Base-by-base conservation (phyloP, 2,329 filamentous ascomycete species). In the Drechmeria coniospora region DNA sequence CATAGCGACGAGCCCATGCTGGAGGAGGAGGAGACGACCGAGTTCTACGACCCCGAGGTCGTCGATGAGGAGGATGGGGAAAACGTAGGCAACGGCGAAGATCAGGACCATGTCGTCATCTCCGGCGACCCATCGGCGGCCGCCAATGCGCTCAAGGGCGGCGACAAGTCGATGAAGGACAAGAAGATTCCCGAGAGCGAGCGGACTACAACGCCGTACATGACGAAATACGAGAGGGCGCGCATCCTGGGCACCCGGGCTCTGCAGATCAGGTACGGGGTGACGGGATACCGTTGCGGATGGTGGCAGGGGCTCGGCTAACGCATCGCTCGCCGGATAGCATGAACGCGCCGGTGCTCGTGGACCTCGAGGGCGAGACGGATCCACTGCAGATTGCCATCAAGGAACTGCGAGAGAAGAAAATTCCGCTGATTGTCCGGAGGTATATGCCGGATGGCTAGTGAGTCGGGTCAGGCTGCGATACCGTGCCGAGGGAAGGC, bases 201-300 rank as follows among this genome's bases (percentile, higher is more conserved):
- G 57, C 74, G 90, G 44, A 79, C 73, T 15, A 98, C 90, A 7
- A 98, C 90, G 16, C 90, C 87, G 3, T 98, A 94, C 60, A 92
- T 98, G 87, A 98, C 90, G 41, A 98, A 98, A 62, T 98, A 98
- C 58, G 90, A 98, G 65, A 73, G 77, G 43, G 90, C 90, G 37
- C 75, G 90, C 48, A 87, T 98, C 33, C 60, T 98, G 38, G 90
- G 90, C 26, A 95, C 90, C 22, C 69, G 90, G 40, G 90, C 90
- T 22, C 57, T 95, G 49, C 90, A 98, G 57, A 95, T 98, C 49
- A 94, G 83, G 83, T 92, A 56, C 28, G 72, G 30, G 65, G 42
- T n/a, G 4, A 5, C n/a, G n/a, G 16, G 19, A 24, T 10, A 24
- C 28, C 28, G 43, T 28, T 28, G n/a, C 4, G 13, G 23, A 25